Base-by-base conservation (phyloP, 495 filamentous ascomycete genomes). In the Patellaria atrata region DNA sequence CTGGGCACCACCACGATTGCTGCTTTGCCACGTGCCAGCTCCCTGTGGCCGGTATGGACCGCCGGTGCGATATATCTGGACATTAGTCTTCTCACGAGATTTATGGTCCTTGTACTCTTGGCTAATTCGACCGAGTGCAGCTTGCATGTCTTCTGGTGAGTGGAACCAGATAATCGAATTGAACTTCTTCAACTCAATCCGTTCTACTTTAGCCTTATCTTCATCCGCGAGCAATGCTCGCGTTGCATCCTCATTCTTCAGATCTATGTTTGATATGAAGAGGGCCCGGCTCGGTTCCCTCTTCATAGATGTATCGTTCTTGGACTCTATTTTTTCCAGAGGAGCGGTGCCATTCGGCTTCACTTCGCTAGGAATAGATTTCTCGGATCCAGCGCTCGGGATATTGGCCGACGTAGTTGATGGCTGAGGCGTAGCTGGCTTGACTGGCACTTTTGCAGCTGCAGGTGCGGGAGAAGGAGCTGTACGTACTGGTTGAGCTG, bases 131-230 rank as follows among this genome's bases (percentile, higher is more conserved):
- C 74, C 68, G 37, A 89, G 65, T 18, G 82, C 79, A 16, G 66
- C 70, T 44, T 79, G 79, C 41, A 83, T 78, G 16, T 89, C 79
- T 44, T 91, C 82, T 1, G 64, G 50, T 12, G 64, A 78, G 29
- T 73, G 63, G 63, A 94, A 94, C 19, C 79, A 75, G 12, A 76
- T 83, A 23, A 92, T 74, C 53, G 77, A 79, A 60, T 81, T 85
- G 32, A 64, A 70, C 43, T 72, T 73, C 15, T 68, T 75, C 45
- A 77, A 80, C 31, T 93, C 82, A 27, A 94, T 68, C 55, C 78
- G 75, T 26, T 61, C 35, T 34, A 93, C 77, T 57, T 86, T 92
- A 8, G 63, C 48, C 53, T 72, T 76, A 51, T 92, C 82, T 41
- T 91, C 82, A 9, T 91, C 75, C 3, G 70, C 54, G 47, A 99